Evolutionary conservation across 192 early-diverging fungal genomes (phyloP).

Genomic region (Chytriomyces sp.): DNA sequence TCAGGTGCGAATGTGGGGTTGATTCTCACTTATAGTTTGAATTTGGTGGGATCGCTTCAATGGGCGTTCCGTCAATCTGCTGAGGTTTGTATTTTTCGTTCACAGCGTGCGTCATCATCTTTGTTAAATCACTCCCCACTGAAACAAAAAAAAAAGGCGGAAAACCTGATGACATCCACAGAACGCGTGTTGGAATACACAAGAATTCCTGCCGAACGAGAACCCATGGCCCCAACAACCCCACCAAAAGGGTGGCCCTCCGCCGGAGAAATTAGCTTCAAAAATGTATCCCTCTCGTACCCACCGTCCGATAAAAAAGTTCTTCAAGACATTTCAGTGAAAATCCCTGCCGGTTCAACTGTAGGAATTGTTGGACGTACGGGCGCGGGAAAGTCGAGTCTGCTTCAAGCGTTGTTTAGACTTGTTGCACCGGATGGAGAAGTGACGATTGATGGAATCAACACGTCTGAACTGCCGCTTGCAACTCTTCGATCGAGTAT

Average conservation of each 20-base stretch:
- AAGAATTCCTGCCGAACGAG: conserved; percentile 38
- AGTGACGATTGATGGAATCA: conserved; percentile 46
- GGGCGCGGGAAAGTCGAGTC: conserved; percentile 76
- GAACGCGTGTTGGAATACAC: conserved; percentile 73
- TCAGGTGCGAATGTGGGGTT: conserved; percentile 54
- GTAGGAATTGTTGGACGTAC: conserved; percentile 88
- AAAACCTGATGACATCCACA: conserved; percentile 63
- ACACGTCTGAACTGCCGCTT: conserved; percentile 35
- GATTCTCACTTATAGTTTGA: conserved; percentile 56
- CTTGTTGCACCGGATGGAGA: conserved; percentile 40
- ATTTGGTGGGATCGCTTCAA: conserved; percentile 57
- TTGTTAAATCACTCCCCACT: background rate
- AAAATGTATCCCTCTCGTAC: conserved; percentile 62
- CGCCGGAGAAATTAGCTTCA: conserved; percentile 62
- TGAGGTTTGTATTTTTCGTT: conserved; percentile 36
- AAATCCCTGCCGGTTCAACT: conserved; percentile 70
- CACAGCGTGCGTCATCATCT: background rate
- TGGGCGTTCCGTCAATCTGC: conserved; percentile 51
- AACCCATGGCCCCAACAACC: conserved; percentile 4
- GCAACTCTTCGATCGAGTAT: conserved; percentile 33
- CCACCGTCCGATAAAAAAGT: conserved; percentile 52
- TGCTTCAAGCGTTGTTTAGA: conserved; percentile 55
- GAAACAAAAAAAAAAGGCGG: conserved; percentile 32
- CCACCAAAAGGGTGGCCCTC: conserved; percentile 59
- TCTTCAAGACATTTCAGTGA: conserved; percentile 62